Conservation (phyloP, 2,329 filamentous ascomycete species). For the Hymenoscyphus fructigenus region DNA sequence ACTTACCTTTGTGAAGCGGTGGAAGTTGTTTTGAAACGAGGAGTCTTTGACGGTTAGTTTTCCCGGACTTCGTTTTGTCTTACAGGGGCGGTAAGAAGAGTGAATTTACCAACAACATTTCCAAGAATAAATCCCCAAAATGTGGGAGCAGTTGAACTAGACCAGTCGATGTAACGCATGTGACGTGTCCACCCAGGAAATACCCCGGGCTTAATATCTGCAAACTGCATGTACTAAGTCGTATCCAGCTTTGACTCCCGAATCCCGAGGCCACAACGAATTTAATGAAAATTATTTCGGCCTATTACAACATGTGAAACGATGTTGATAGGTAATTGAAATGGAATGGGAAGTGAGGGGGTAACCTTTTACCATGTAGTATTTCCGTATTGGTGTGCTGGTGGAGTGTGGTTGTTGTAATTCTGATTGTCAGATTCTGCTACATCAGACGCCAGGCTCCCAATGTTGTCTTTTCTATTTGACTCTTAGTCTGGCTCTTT, state of each 20-base stretch:
- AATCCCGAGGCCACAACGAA: not conserved
- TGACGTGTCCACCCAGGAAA: not conserved
- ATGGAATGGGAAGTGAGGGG: no score
- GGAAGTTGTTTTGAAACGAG: not conserved
- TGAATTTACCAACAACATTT: not conserved
- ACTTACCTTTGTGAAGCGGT: not conserved
- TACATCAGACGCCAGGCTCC: no score
- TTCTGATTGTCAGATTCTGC: no score
- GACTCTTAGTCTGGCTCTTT: no score
- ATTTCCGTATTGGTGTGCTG: no score
- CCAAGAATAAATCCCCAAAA: no score
- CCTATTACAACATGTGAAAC: not conserved
- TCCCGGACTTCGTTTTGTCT: not conserved
- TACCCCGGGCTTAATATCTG: constrained; percentile 1
- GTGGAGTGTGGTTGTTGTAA: no score
- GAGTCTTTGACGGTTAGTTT: not conserved
- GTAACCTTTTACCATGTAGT: no score
- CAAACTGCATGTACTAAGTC: not conserved
- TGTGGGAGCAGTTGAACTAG: not conserved
- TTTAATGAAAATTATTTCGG: not conserved
- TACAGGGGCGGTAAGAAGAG: not conserved
- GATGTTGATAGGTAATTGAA: not conserved
- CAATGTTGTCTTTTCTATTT: no score
- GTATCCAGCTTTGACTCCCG: not conserved
- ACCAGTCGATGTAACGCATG: not conserved